Percentiles rank a stretch among this genome's conserved stretches.
These are phyloP conservation scores for Parsonsia alboflavescens DNA, from an alignment of 257 asterid genomes.

Conservation along the genomic window DNA sequence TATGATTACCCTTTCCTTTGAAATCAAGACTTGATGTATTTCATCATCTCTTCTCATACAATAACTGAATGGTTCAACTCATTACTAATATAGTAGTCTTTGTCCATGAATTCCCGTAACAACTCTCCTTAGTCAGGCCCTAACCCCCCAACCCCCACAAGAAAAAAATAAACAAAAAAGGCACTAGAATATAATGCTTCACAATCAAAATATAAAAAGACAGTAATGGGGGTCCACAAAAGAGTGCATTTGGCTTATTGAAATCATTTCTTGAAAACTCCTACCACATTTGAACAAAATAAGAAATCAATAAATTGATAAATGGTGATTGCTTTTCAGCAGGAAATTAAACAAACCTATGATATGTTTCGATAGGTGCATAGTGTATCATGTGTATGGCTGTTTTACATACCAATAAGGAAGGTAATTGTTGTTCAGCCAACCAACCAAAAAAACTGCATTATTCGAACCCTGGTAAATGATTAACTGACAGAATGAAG, in stretches of 20 bases:
- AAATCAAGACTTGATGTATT: not conserved
- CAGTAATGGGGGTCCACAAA: not conserved
- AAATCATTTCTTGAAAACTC: not conserved
- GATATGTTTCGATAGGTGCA: not conserved
- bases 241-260: not conserved
- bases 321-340: not conserved
- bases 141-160: no score
- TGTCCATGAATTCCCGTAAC: not conserved
- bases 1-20: not conserved
- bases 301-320: no score
- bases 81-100: not conserved
- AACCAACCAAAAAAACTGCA: not conserved
- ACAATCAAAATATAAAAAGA: no score
- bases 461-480: no score
- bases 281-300: no score
- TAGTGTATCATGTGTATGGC: not conserved
- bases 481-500: not conserved
- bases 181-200: no score
- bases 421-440: not conserved
- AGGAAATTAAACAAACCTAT: not conserved
- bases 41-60: not conserved
- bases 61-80: not conserved
- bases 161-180: not conserved
- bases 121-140: not conserved
- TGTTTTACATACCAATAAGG: not conserved